Evolutionary conservation across 208 protist species (phyloP), one percentile per base, ranked within the genome.

Genomic region (Crithidia thermophila): DNA sequence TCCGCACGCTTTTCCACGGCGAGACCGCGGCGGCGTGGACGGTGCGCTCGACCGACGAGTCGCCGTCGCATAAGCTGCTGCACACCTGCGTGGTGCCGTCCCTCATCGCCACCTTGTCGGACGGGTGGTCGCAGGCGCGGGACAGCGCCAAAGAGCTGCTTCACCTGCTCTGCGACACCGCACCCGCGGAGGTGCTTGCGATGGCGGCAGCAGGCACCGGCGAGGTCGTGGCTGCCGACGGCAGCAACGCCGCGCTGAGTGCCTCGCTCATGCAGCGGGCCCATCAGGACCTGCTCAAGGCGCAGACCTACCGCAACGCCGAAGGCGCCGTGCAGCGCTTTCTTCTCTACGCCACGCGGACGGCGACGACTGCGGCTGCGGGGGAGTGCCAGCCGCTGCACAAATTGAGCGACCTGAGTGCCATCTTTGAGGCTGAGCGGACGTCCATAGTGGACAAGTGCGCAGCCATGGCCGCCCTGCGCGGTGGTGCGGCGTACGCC

Each of bases 81-180:
- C 65, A 51, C 7, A 21, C n/a, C 13, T 52, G 33, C 55, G 77
- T 78, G 23, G 81, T 83, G 40, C 77, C 57, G 30, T 57, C 80
- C 0, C 61, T 96, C 21, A 28, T 94, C n/a, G 65, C 78, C 11
- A 72, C 72, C 18, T 57, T 96, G 34, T 87, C 79, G 4, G 83
- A 91, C 52, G 91, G 91, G 27, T 96, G 91, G 91, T 75, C 78
- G 30, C 68, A 84, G 42, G 79, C 79, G 20, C 88, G 87, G 11
- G 45, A 59, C 11, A 55, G 65, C 25, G 91, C 91, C 1, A 64
- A 52, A 14, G 79, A 75, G 18, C 46, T 93, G 47, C 78, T 96
- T 25, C 21, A 62, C 2, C 49, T 84, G 7, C 91, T 87, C 59
- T 76, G 68, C 33, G 52, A 62, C 20, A 37, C 77, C 55, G 79